Evolutionary conservation across 306 rosid species (phyloP).

Genomic region (Corylus avellana): DNA sequence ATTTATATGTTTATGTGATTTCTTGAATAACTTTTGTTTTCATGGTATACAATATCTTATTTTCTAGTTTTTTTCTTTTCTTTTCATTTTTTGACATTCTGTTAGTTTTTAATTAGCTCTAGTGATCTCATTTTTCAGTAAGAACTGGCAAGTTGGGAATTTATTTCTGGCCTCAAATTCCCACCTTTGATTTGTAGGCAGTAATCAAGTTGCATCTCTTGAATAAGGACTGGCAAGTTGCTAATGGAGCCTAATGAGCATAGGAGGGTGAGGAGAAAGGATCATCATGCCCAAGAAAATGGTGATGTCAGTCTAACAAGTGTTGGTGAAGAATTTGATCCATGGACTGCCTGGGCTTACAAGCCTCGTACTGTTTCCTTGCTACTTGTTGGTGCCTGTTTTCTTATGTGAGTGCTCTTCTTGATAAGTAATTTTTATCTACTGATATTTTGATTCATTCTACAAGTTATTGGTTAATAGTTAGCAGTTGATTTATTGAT

Average conservation of each 20-base stretch:
- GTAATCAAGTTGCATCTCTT: slow-evolving; percentile 43
- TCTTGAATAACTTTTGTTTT: neutral
- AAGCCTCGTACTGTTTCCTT: slow-evolving; percentile 91
- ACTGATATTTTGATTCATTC: slow-evolving; percentile 12
- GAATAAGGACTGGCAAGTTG: slow-evolving; percentile 7
- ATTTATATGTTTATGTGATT: neutral
- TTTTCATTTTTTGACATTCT: neutral
- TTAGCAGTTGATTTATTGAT: neutral
- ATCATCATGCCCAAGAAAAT: slow-evolving; percentile 54
- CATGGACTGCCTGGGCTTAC: slow-evolving; percentile 99
- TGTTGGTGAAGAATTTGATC: slow-evolving; percentile 78
- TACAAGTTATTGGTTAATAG: neutral
- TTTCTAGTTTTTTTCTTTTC: too few relatives aligned
- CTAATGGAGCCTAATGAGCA: slow-evolving; percentile 76
- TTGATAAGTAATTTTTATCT: slow-evolving; percentile 19
- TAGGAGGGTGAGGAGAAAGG: slow-evolving; percentile 56
- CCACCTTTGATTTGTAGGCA: slow-evolving; percentile 31
- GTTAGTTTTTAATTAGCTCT: neutral
- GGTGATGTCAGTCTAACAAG: slow-evolving; percentile 53
- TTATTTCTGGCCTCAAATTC: slow-evolving; percentile 18
- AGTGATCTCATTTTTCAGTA: neutral
- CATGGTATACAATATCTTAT: too few relatives aligned
- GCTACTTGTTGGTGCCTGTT: slow-evolving; percentile 91
- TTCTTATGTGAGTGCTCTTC: slow-evolving; percentile 82
- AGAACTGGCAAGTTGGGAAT: neutral